Percentiles rank a stretch among this genome's conserved stretches.
phyloP scores from a whole-genome alignment of 257 asterid genomes.

The Primulina tabacum region DNA sequence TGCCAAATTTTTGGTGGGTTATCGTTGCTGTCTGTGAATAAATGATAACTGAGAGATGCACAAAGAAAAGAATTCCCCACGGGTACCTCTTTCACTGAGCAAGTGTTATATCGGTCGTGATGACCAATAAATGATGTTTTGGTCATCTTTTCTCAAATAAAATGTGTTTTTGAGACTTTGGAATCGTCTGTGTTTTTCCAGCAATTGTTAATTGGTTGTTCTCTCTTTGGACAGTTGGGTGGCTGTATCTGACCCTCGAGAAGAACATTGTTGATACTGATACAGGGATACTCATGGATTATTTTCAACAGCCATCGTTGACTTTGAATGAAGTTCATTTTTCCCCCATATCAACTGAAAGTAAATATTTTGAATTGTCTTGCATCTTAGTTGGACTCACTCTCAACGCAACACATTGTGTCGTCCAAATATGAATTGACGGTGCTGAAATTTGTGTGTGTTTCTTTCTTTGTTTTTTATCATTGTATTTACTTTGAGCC shows the following conservation, averaged over 20 bases:
- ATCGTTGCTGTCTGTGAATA: background rate
- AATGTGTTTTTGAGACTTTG: background rate
- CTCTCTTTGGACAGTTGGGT: slow-evolving; percentile 66
- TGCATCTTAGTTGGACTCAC: slow-evolving; percentile 6
- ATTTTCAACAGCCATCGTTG: background rate
- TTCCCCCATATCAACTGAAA: slow-evolving; percentile 21
- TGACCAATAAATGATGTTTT: background rate
- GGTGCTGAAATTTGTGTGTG: background rate
- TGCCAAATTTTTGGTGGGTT: background rate
- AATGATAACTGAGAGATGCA: no score
- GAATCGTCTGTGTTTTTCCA: background rate
- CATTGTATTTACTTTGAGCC: background rate
- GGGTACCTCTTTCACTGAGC: background rate
- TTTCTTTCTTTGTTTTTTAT: background rate
- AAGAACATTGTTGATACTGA: slow-evolving; percentile 16
- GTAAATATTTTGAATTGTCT: slow-evolving; percentile 9
- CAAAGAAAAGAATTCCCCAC: no score
- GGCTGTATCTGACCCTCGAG: slow-evolving; percentile 55
- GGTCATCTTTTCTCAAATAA: background rate
- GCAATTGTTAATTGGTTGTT: slow-evolving; percentile 13
- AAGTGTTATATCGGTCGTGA: background rate
- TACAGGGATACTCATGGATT: slow-evolving; percentile 11
- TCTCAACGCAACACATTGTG: background rate
- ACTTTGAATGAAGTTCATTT: background rate
- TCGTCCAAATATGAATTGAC: background rate